A percentile compares a stretch with the other conserved stretches of the same genome.
These are phyloP conservation scores for Pythium chondricola DNA, from an alignment of 352 stramenopile species.

Conservation along the genomic window DNA sequence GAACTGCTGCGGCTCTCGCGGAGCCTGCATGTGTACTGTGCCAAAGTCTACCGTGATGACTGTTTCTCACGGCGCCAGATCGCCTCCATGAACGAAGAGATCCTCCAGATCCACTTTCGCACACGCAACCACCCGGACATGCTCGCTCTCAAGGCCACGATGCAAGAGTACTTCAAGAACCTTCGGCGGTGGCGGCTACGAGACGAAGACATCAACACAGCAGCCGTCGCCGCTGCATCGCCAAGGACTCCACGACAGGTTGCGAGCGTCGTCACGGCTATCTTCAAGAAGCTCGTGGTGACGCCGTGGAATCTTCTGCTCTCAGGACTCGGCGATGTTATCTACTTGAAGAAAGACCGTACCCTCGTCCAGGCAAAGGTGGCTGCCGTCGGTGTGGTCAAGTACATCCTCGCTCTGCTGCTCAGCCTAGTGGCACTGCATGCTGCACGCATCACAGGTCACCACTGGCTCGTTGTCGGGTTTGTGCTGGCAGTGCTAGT, in stretches of 20 bases:
- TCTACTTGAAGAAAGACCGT: slow-evolving; percentile 34
- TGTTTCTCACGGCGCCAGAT: slow-evolving; percentile 68
- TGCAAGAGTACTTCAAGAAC: slow-evolving; percentile 50
- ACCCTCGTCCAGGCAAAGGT: slow-evolving; percentile 24
- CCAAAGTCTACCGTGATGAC: slow-evolving; percentile 55
- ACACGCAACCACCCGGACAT: slow-evolving; percentile 66
- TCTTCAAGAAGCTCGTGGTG: slow-evolving; percentile 32
- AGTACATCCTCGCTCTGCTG: slow-evolving; percentile 31
- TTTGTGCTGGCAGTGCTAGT: slow-evolving; percentile 27
- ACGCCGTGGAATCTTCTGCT: slow-evolving; percentile 39
- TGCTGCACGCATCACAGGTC: slow-evolving; percentile 21
- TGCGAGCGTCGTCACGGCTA: slow-evolving; percentile 35
- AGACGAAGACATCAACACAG: slow-evolving; percentile 68
- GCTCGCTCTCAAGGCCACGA: slow-evolving; percentile 58
- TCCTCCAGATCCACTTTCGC: slow-evolving; percentile 72
- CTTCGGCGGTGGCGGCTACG: slow-evolving; percentile 56
- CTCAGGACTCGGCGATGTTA: slow-evolving; percentile 40
- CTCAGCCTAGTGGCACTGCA: slow-evolving; percentile 29
- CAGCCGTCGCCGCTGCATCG: slow-evolving; percentile 32
- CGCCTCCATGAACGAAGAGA: slow-evolving; percentile 76
- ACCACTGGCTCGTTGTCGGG: slow-evolving; percentile 25
- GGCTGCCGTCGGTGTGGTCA: slow-evolving; percentile 23
- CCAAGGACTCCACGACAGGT: slow-evolving; percentile 40
- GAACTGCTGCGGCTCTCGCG: slow-evolving; percentile 60
- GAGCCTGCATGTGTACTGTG: slow-evolving; percentile 65